Percentiles rank a stretch among this genome's conserved stretches.
phyloP scores from a whole-genome alignment of 257 asterid species.

The Scutellaria minor region DNA sequence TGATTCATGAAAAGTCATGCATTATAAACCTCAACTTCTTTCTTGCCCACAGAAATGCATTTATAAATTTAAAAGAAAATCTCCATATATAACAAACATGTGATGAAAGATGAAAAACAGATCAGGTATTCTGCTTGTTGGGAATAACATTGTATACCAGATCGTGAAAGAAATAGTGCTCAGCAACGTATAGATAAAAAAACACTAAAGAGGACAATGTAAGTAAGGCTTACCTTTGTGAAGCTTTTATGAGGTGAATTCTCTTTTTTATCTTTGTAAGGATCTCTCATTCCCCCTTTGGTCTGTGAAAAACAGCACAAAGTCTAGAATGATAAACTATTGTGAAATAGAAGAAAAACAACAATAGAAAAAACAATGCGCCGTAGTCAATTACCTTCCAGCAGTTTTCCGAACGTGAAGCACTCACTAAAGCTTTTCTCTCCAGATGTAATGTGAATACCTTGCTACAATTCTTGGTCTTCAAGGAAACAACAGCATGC shows the following conservation, averaged over 20 bases:
- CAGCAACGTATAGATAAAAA: not conserved
- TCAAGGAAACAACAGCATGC: conserved; percentile 62
- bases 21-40: not conserved
- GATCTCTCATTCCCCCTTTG: conserved; percentile 66
- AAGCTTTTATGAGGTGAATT: conserved; percentile 62
- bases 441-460: conserved; percentile 62
- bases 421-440: conserved; percentile 62
- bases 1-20: not conserved
- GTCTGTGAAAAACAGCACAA: conserved; percentile 43
- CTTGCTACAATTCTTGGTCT: conserved; percentile 54
- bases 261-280: conserved; percentile 43
- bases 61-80: too few species aligned
- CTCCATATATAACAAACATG: too few species aligned
- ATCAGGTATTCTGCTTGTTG: not conserved
- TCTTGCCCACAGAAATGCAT: not conserved
- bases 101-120: not conserved
- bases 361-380: conserved; percentile 9
- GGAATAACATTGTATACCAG: too few species aligned
- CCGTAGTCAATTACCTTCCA: conserved; percentile 64
- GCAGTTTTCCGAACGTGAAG: conserved; percentile 48
- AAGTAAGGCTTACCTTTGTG: conserved; percentile 49
- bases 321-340: conserved; percentile 17
- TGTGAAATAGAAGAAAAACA: conserved; percentile 28
- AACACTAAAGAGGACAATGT: not conserved
- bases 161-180: not conserved